Conservation (phyloP, 1,284 basidiomycete species). For the Ustilago hordei region DNA sequence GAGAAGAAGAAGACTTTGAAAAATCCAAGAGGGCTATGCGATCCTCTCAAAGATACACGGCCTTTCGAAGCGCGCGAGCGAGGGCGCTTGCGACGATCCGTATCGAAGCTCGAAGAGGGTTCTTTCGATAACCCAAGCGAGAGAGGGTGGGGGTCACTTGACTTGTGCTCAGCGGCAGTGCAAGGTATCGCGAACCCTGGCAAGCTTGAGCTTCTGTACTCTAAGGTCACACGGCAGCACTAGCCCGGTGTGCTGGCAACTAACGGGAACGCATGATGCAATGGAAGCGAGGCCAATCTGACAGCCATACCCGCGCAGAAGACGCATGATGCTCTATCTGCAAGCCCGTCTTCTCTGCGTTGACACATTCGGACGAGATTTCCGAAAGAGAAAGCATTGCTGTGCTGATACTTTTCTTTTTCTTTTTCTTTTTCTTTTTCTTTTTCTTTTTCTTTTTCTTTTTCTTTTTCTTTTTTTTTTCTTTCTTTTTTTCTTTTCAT, state of each 20-base stretch:
- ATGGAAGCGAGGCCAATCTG: slow-evolving; percentile 3
- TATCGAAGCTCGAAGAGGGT: too few species aligned
- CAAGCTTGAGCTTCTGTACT: neutral
- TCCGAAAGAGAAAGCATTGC: neutral
- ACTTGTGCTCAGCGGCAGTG: too few species aligned
- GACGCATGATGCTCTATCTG: neutral
- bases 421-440: too few species aligned
- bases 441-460: too few species aligned
- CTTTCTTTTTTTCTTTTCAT: neutral
- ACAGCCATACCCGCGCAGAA: neutral
- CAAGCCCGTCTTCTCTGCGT: neutral
- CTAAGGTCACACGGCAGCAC: neutral
- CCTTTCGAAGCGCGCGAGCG: too few species aligned
- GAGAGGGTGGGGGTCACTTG: too few species aligned
- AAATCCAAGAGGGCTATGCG: neutral
- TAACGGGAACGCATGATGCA: neutral
- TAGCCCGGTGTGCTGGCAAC: too few species aligned
- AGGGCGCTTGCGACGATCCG: too few species aligned
- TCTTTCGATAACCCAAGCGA: too few species aligned
- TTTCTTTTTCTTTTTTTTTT: too few species aligned
- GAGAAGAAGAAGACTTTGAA: neutral
- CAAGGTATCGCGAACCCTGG: too few species aligned
- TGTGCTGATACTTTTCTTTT: neutral
- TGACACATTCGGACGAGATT: slow-evolving; percentile 1
- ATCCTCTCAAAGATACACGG: too few species aligned